A percentile compares a stretch with the other conserved stretches of the same genome.
Evolutionary conservation across 2,329 filamentous ascomycete species (phyloP).

Genomic region (Aspergillus uvarum): DNA sequence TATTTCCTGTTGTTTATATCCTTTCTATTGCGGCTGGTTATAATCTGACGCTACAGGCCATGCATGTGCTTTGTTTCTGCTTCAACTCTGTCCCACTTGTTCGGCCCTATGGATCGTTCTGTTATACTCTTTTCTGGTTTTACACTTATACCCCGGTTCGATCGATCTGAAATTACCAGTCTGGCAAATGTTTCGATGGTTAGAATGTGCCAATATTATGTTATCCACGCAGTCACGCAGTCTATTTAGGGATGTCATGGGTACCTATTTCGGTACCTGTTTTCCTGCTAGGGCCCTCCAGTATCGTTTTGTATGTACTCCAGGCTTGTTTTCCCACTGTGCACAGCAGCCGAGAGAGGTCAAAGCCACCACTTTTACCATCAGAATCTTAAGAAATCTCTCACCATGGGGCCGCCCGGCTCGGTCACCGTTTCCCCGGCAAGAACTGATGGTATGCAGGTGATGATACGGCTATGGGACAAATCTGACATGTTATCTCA

Average conservation of each 20-base stretch:
- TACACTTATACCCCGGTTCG: slow-evolving; percentile 14
- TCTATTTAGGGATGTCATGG: neutral
- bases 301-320: neutral
- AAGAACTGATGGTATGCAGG: too few species aligned
- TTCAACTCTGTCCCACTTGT: neutral
- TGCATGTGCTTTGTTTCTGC: neutral
- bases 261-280: neutral
- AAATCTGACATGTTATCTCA: too few species aligned
- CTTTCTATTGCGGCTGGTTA: slow-evolving; percentile 8
- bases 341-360: neutral
- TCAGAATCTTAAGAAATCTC: neutral
- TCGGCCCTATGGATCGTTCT: neutral
- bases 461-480: too few species aligned
- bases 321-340: neutral
- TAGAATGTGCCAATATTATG: slow-evolving; percentile 9
- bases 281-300: neutral
- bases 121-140: slow-evolving; percentile 7
- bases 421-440: too few species aligned
- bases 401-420: too few species aligned
- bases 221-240: slow-evolving; percentile 10
- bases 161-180: slow-evolving; percentile 2
- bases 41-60: slow-evolving; percentile 9
- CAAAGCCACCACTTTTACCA: too few species aligned
- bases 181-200: slow-evolving; percentile 4
- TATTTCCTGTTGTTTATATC: slow-evolving; percentile 7